Conservation (phyloP, 1,139 yeast species). For the Blastobotrys persicus region DNA sequence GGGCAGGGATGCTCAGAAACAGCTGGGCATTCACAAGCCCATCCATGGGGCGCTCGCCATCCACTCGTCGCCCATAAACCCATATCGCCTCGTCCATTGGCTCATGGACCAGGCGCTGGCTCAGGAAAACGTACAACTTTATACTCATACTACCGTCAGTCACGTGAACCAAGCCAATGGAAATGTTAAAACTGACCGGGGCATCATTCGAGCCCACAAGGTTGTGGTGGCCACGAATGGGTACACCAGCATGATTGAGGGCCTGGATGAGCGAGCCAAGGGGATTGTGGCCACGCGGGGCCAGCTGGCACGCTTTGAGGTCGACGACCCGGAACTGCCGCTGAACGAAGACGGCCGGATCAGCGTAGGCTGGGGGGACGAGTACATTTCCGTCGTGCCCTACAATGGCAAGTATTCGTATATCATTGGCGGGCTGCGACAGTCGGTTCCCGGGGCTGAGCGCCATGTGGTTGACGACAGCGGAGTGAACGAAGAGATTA, state of each 20-base stretch:
- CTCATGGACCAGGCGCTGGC: conserved; percentile 35
- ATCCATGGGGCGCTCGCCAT: conserved; percentile 36
- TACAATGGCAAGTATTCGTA: conserved; percentile 12
- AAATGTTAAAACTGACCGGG: conserved; percentile 39
- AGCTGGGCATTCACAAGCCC: conserved; percentile 19
- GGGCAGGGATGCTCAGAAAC: conserved; percentile 20
- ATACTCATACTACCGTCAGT: conserved; percentile 42
- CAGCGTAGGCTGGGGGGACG: conserved; percentile 16
- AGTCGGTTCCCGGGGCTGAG: conserved; percentile 24
- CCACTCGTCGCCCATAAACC: conserved; percentile 45
- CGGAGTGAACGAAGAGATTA: not conserved
- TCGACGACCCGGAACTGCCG: conserved; percentile 6
- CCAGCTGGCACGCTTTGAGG: conserved; percentile 25
- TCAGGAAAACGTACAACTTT: conserved; percentile 37
- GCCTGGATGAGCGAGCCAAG: not conserved
- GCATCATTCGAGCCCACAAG: conserved; percentile 35
- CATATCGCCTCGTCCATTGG: conserved; percentile 41
- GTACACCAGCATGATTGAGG: conserved; percentile 37
- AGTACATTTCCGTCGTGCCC: conserved; percentile 16
- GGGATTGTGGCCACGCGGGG: conserved; percentile 30
- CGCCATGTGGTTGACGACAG: conserved; percentile 23
- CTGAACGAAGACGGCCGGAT: conserved; percentile 7
- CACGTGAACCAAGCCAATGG: too few species aligned
- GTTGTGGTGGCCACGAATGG: conserved; percentile 46
- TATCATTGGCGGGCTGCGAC: conserved; percentile 33